Conservation (phyloP, 2,329 filamentous ascomycete genomes). For the Penicillium sp. region DNA sequence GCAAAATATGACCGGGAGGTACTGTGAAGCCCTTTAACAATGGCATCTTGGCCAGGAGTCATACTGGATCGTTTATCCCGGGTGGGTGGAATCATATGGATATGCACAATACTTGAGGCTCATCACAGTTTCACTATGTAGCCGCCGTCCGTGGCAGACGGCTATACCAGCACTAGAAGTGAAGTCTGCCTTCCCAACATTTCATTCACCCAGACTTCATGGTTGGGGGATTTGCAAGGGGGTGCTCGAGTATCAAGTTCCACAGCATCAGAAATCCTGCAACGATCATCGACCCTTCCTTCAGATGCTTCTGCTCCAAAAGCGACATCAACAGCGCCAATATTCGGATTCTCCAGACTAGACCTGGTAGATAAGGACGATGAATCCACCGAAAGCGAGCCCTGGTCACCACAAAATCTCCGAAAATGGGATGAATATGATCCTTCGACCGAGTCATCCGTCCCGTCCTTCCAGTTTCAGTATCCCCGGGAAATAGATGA, state of each 20-base stretch:
- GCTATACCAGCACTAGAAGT: not conserved
- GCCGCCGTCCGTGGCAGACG: not conserved
- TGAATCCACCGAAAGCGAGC: not conserved
- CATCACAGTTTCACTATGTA: not conserved
- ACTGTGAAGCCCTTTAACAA: not conserved
- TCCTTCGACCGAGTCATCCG: not conserved
- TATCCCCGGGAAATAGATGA: not conserved
- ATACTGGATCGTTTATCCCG: not conserved
- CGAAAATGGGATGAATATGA: not conserved
- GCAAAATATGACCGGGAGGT: not conserved
- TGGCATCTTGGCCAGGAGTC: slow-evolving; percentile 7
- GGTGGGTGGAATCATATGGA: not conserved
- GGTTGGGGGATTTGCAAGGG: not conserved
- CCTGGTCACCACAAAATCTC: not conserved
- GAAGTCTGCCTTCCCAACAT: not conserved
- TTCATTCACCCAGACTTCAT: not conserved
- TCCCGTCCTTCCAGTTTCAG: not conserved
- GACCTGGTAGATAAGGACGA: not conserved
- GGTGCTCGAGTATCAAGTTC: not conserved
- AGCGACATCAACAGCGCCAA: not conserved
- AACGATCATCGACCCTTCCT: not conserved
- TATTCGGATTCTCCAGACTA: not conserved
- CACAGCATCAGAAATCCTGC: not conserved
- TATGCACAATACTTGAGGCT: not conserved
- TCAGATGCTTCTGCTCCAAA: not conserved